Conservation (phyloP, 192 early-diverging fungal genomes). For the Dispira simplex region DNA sequence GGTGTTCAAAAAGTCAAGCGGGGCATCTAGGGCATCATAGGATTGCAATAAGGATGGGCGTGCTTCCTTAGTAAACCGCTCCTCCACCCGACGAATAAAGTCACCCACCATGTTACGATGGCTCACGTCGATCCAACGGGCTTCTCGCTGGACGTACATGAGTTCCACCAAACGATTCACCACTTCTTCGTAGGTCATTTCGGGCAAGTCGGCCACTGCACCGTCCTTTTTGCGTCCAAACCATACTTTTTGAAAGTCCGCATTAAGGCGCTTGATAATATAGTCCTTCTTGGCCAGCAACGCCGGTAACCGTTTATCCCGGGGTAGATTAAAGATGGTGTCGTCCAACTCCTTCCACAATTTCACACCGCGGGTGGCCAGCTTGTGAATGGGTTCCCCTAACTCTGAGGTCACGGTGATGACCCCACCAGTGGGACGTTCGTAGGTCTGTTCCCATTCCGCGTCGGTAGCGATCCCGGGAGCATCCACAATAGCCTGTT, state of each 20-base stretch:
- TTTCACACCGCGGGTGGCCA: constrained; percentile 66
- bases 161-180: constrained; percentile 66
- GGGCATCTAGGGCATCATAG: constrained; percentile 43
- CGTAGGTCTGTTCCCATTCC: constrained; percentile 77
- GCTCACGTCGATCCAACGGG: constrained; percentile 65
- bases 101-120: constrained; percentile 57
- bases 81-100: constrained; percentile 71
- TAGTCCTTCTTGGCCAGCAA: constrained; percentile 71
- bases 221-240: constrained; percentile 76
- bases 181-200: constrained; percentile 92
- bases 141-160: constrained; percentile 52
- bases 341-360: constrained; percentile 71
- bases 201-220: constrained; percentile 57
- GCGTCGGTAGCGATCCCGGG: constrained; percentile 56
- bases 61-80: constrained; percentile 57
- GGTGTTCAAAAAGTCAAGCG: constrained; percentile 41
- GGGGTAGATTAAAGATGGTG: constrained; percentile 65
- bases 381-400: constrained; percentile 86
- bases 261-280: constrained; percentile 71
- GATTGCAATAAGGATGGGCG: constrained; percentile 44
- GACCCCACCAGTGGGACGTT: constrained; percentile 58
- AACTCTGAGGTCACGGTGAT: constrained; percentile 77
- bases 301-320: constrained; percentile 57
- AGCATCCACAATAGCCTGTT: constrained; percentile 73
- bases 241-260: constrained; percentile 90